Base-by-base conservation (phyloP, 2,329 filamentous ascomycete genomes). In the Ambrosiella cleistominuta region DNA sequence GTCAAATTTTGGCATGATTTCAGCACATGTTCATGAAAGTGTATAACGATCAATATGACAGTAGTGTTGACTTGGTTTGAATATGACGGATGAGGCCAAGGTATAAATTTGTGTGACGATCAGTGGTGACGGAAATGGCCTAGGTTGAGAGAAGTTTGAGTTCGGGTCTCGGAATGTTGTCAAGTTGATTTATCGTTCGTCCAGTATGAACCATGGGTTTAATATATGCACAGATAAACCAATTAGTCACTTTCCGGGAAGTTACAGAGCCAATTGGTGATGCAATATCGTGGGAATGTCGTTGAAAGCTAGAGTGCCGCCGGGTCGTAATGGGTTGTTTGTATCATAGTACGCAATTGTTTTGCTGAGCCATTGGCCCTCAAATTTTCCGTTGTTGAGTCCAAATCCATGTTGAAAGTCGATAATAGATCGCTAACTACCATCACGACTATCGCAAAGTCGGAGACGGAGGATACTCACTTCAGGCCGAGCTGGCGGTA, bases 401-500 rank as follows among this genome's bases (percentile, higher is more conserved):
- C 27, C 27, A 5, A 27, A 27, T 2, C 27, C 2, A 27, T 27
- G 27, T 27, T 27, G 27, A 27, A 27, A 27, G 27, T 1, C 39
- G 6, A 19, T 35, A 11, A 35, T 35, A 4, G 35, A 51, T 37
- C 19, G 19, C 19, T 36, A 19, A n/a, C 27, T 19, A 51, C 11
- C 17, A 51, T 35, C 17, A 51, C 13, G 47, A 50, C n/a, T 42
- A 51, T n/a, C n/a, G 51, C 17, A 54, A 35, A 50, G 44, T 54
- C 35, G 13, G 19, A n/a, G 50, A 19, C 39, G 39, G 42, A 44
- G 19, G 47, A 7, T 37, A 61, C 60, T 61, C 58, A 95, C 89
- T 79, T 86, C 74, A 96, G 78, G 68, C 91, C 91, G 68, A 96
- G 78, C 80, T 91, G 82, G 74, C 89, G 85, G 80, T 96, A 95